Percentiles rank a stretch among this genome's conserved stretches.
phyloP scores from a whole-genome alignment of 2,329 filamentous ascomycete species.

The Epichloe elymi region DNA sequence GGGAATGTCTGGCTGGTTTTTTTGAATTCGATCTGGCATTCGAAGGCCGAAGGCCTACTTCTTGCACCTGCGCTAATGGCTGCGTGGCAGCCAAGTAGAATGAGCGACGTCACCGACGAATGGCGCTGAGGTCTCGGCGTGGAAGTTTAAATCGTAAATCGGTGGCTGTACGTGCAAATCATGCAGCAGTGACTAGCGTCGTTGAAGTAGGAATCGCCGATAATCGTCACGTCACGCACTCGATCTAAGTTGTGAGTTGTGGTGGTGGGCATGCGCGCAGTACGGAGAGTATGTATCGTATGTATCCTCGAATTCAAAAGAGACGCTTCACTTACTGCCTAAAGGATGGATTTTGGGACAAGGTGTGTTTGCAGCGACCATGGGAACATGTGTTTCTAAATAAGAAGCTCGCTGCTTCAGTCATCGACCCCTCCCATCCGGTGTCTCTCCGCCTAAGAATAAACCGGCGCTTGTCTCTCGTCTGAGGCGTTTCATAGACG shows the following conservation, averaged over 20 bases:
- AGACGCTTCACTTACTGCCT: neutral
- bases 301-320: neutral
- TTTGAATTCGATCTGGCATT: neutral
- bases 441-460: neutral
- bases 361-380: neutral
- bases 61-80: neutral
- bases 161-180: neutral
- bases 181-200: neutral
- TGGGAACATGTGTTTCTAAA: neutral
- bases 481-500: conserved; percentile 5
- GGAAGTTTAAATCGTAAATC: conserved; percentile 1
- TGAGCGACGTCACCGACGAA: neutral
- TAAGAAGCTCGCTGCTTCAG: neutral
- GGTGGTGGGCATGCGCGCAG: no score
- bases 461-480: neutral
- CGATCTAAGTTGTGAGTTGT: neutral
- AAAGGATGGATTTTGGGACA: neutral
- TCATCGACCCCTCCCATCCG: neutral
- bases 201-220: neutral
- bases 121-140: neutral
- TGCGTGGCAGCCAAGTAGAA: neutral
- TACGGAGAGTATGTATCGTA: no score
- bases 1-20: neutral
- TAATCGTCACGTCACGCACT: neutral
- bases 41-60: neutral